Conservation (phyloP, 169 alveolate genomes). For the Eimeria acervulina region DNA sequence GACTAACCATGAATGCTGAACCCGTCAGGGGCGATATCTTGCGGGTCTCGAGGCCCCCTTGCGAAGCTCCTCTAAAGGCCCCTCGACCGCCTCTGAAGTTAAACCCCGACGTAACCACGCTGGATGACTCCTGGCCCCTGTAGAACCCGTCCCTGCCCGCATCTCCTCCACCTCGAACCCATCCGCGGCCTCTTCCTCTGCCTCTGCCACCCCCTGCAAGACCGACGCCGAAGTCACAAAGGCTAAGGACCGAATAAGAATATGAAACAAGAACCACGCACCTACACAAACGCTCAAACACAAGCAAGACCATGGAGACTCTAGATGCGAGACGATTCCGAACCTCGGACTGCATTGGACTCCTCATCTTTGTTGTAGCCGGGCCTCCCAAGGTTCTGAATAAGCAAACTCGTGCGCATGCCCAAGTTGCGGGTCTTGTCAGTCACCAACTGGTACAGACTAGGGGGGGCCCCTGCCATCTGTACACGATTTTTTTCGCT, state of each 20-base stretch:
- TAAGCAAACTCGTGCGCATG: constrained; percentile 78
- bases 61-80: constrained; percentile 7
- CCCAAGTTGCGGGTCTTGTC: constrained; percentile 83
- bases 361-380: constrained; percentile 73
- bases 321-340: not conserved
- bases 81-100: constrained; percentile 70
- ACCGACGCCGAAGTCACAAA: not conserved
- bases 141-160: constrained; percentile 54
- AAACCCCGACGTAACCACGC: constrained; percentile 61
- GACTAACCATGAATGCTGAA: constrained; percentile 69
- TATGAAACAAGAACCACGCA: not conserved
- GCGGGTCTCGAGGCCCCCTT: constrained; percentile 62
- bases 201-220: constrained; percentile 68
- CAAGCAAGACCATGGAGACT: not conserved
- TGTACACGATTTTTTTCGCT: constrained; percentile 95
- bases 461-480: constrained; percentile 93
- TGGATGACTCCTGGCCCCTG: constrained; percentile 40
- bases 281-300: not conserved
- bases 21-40: constrained; percentile 74
- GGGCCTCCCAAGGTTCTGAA: constrained; percentile 79
- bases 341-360: constrained; percentile 54
- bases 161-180: constrained; percentile 69
- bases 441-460: constrained; percentile 92
- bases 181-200: constrained; percentile 67
- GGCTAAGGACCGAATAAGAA: not conserved